Evolutionary conservation across 169 alveolate genomes (phyloP).

Genomic region (Cryptosporidium canis): DNA sequence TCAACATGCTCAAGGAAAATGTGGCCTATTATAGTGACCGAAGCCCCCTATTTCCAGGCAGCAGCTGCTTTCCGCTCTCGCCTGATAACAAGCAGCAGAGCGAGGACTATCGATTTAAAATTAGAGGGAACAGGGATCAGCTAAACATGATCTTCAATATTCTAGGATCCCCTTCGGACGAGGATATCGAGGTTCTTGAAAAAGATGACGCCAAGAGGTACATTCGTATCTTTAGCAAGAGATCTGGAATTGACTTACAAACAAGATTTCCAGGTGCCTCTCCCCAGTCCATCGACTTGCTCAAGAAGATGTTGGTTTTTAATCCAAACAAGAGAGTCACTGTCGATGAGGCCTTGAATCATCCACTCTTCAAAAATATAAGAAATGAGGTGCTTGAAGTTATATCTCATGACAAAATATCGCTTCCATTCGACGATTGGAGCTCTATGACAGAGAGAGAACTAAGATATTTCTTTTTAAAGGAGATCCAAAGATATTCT

Average conservation of each 20-base stretch:
- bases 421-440: constrained; percentile 91
- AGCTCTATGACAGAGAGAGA: constrained; percentile 89
- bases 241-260: constrained; percentile 82
- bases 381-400: constrained; percentile 77
- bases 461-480: constrained; percentile 83
- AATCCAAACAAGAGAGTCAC: constrained; percentile 92
- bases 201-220: constrained; percentile 88
- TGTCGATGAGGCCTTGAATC: constrained; percentile 91
- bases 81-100: constrained; percentile 90
- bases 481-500: constrained; percentile 85
- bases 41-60: constrained; percentile 97
- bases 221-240: constrained; percentile 82
- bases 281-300: constrained; percentile 88
- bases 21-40: constrained; percentile 93
- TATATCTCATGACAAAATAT: constrained; percentile 76
- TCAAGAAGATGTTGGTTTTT: constrained; percentile 91
- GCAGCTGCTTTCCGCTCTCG: constrained; percentile 94
- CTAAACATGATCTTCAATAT: constrained; percentile 94
- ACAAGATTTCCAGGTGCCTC: constrained; percentile 87
- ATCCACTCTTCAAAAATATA: constrained; percentile 90
- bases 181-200: constrained; percentile 87
- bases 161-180: constrained; percentile 96
- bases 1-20: constrained; percentile 93
- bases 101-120: constrained; percentile 80
- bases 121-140: constrained; percentile 91